Conservation (phyloP, 148 eudicot species). For the Amaranthus palmeri region DNA sequence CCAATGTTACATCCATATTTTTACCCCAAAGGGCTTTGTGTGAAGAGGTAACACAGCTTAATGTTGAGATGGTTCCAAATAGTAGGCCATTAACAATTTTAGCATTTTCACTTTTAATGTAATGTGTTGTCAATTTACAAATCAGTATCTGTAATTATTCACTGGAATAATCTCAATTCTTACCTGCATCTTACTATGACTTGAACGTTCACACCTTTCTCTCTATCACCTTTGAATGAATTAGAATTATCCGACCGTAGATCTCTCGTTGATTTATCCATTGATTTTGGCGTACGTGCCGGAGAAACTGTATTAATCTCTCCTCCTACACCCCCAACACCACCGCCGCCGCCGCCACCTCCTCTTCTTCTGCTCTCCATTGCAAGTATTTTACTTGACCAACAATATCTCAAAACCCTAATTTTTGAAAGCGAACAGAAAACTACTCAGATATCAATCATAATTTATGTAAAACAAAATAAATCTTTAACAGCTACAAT, state of each 20-base stretch:
- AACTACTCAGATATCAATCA: constrained; percentile 8
- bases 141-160: no score
- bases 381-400: constrained; percentile 25
- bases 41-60: no score
- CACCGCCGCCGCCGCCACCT: constrained; percentile 29
- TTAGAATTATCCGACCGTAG: constrained; percentile 61
- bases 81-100: no score
- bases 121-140: no score
- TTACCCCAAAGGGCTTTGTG: no score
- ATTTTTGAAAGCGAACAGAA: constrained; percentile 8
- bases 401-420: constrained; percentile 5
- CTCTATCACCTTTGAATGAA: constrained; percentile 50
- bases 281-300: constrained; percentile 70
- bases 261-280: constrained; percentile 76
- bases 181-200: constrained; percentile 97
- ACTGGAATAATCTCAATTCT: constrained; percentile 15
- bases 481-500: constrained; percentile 13
- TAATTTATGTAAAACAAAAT: background rate
- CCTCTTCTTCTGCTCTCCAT: constrained; percentile 54
- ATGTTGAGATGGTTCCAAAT: no score
- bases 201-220: constrained; percentile 95
- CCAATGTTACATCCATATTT: no score
- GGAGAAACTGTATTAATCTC: constrained; percentile 58
- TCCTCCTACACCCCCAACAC: constrained; percentile 36
- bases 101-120: no score